These are phyloP conservation scores for Pseudogymnoascus sp. DNA, from an alignment of 2,329 filamentous ascomycete genomes.

Conservation along the genomic window DNA sequence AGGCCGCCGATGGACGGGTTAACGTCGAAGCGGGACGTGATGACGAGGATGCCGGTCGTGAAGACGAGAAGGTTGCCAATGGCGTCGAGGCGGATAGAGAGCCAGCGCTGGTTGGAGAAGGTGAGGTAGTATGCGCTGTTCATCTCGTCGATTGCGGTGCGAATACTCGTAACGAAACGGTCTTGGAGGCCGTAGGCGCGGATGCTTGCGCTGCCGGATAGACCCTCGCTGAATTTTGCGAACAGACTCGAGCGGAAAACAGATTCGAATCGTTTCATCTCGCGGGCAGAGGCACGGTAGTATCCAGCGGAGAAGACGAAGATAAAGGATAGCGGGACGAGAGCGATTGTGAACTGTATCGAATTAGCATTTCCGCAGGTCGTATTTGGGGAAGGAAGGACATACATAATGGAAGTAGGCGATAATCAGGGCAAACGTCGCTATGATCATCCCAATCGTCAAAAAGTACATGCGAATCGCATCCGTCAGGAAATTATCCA, in stretches of 20 bases:
- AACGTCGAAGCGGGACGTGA: conserved; percentile 81
- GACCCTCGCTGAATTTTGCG: conserved; percentile 81
- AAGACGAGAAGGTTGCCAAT: conserved; percentile 83
- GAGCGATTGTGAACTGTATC: conserved; percentile 45
- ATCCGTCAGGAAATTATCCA: conserved; percentile 88
- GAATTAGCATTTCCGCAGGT: conserved; percentile 12
- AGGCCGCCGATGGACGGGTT: conserved; percentile 77
- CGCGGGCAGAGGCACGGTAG: conserved; percentile 83
- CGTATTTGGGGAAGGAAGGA: background rate
- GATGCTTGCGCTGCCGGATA: conserved; percentile 76
- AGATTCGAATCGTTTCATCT: conserved; percentile 90
- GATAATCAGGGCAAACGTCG: conserved; percentile 84
- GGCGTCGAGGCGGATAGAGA: conserved; percentile 73
- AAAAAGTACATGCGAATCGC: conserved; percentile 89
- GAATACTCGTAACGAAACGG: conserved; percentile 63
- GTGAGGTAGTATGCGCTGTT: conserved; percentile 90
- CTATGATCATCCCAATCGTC: conserved; percentile 71
- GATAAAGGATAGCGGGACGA: conserved; percentile 61
- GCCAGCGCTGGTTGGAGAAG: conserved; percentile 91
- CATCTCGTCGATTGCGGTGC: conserved; percentile 77
- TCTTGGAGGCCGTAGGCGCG: conserved; percentile 77
- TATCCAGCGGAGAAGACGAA: conserved; percentile 80
- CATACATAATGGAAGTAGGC: conserved; percentile 74
- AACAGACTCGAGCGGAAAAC: conserved; percentile 82
- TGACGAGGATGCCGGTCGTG: conserved; percentile 78